Evolutionary conservation across 371 early-diverging fungal species (phyloP).

Genomic region (Apophysomyces ossiformis): DNA sequence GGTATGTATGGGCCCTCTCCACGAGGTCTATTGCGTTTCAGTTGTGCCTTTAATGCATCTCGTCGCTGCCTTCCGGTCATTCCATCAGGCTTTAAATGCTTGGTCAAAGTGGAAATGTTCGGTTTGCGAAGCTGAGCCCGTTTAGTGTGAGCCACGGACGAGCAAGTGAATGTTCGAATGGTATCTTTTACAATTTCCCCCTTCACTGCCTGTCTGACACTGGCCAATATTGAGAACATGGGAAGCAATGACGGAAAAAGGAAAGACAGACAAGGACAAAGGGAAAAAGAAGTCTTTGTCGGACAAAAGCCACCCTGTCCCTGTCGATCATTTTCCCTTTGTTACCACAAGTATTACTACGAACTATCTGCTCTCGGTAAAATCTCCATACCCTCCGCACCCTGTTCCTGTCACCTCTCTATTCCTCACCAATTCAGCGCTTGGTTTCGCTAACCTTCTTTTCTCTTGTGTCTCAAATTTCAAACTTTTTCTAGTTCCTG

Average conservation of each 20-base stretch:
- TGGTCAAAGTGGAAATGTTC: constrained; percentile 49
- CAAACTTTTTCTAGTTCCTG: no score
- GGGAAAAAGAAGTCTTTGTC: neutral
- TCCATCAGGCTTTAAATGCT: constrained; percentile 53
- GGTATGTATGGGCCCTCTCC: constrained; percentile 47
- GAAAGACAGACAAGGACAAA: neutral
- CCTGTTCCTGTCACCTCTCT: no score
- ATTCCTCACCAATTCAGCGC: no score
- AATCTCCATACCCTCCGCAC: no score
- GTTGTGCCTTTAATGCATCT: constrained; percentile 31
- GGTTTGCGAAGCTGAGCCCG: constrained; percentile 47
- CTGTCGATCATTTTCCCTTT: no score
- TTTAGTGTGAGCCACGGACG: constrained; percentile 28
- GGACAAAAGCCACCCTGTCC: neutral
- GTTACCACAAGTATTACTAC: no score
- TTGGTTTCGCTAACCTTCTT: no score
- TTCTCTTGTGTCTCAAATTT: no score
- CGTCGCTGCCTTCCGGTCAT: constrained; percentile 52
- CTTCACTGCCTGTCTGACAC: neutral
- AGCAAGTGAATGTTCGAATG: constrained; percentile 24
- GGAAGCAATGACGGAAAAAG: neutral
- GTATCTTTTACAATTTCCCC: neutral
- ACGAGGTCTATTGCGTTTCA: constrained; percentile 29
- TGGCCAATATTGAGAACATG: neutral
- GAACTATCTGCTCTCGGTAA: no score